Percentiles rank a stretch among this genome's conserved stretches.
Evolutionary conservation across 495 filamentous ascomycete species (phyloP).

Genomic region (Lentithecium fluviatile): DNA sequence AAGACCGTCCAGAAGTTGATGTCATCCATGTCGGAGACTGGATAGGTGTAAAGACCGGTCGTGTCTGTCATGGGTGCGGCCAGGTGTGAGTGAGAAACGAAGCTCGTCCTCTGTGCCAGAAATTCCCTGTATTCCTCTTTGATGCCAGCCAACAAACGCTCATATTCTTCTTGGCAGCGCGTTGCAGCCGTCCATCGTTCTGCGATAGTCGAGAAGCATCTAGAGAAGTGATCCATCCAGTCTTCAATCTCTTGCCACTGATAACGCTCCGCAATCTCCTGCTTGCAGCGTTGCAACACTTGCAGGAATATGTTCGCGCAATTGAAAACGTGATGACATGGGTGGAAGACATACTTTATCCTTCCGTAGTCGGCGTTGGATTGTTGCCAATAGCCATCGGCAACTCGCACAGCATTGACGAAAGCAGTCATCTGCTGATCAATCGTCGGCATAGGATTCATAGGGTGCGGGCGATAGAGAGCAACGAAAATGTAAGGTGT

Average conservation of each 20-base stretch:
- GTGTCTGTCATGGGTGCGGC: neutral
- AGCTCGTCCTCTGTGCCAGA: slow-evolving; percentile 9
- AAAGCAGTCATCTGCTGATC: slow-evolving; percentile 15
- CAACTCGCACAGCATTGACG: slow-evolving; percentile 12
- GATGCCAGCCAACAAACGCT: slow-evolving; percentile 11
- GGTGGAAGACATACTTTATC: slow-evolving; percentile 31
- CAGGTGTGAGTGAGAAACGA: neutral
- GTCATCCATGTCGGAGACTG: slow-evolving; percentile 7
- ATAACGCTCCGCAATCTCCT: slow-evolving; percentile 20
- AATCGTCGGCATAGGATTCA: slow-evolving; percentile 9
- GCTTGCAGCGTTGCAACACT: slow-evolving; percentile 17
- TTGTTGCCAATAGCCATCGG: slow-evolving; percentile 22
- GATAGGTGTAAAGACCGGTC: slow-evolving; percentile 13
- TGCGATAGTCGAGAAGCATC: slow-evolving; percentile 22
- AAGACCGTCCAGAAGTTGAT: slow-evolving; percentile 18
- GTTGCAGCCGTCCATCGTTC: slow-evolving; percentile 26
- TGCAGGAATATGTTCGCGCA: slow-evolving; percentile 21
- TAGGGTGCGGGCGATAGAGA: slow-evolving; percentile 13
- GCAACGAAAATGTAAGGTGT: slow-evolving; percentile 21
- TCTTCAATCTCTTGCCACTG: slow-evolving; percentile 12
- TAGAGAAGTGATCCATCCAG: slow-evolving; percentile 20
- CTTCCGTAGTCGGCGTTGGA: slow-evolving; percentile 17
- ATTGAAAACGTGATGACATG: slow-evolving; percentile 21
- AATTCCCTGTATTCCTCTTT: slow-evolving; percentile 28
- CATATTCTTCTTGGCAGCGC: slow-evolving; percentile 28